Percentiles rank a stretch among this genome's conserved stretches.
phyloP scores from a whole-genome alignment of 2,329 filamentous ascomycete species.

The Neofusicoccum sp. region DNA sequence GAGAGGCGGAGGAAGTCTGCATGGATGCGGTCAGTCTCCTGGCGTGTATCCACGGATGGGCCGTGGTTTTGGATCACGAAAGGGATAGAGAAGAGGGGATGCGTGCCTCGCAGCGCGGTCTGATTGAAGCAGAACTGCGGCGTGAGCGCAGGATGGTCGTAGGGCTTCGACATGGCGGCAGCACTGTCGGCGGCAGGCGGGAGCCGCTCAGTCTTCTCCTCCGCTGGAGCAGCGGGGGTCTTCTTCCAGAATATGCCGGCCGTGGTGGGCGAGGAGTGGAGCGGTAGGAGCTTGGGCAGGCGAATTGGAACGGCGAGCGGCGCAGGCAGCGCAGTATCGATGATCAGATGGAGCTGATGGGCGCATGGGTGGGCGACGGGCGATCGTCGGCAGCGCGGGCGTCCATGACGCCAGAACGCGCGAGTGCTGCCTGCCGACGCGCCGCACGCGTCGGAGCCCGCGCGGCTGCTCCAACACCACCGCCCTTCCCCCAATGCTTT shows the following conservation, averaged over 20 bases:
- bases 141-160: slow-evolving; percentile 44
- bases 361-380: not conserved
- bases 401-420: slow-evolving; percentile 12
- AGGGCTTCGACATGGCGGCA: slow-evolving; percentile 44
- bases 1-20: slow-evolving; percentile 90
- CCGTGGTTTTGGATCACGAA: not conserved
- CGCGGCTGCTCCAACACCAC: slow-evolving; percentile 28
- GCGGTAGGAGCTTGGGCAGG: not conserved
- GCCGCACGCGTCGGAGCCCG: slow-evolving; percentile 27
- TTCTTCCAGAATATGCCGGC: slow-evolving; percentile 24
- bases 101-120: slow-evolving; percentile 51
- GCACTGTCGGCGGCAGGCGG: not conserved
- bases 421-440: slow-evolving; percentile 29
- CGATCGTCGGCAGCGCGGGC: not conserved
- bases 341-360: slow-evolving; percentile 2
- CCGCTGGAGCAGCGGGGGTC: slow-evolving; percentile 7
- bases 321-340: not conserved
- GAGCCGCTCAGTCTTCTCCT: slow-evolving; percentile 3
- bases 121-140: slow-evolving; percentile 57
- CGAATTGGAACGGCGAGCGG: not conserved
- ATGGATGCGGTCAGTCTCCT: not conserved
- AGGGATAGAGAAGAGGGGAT: not conserved
- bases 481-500: slow-evolving; percentile 10
- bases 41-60: not conserved
- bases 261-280: slow-evolving; percentile 13